A percentile compares a stretch with the other conserved stretches of the same genome.
Evolutionary conservation across 176 grass and related monocot species (phyloP).

Genomic region (Rhynchospora pubera): DNA sequence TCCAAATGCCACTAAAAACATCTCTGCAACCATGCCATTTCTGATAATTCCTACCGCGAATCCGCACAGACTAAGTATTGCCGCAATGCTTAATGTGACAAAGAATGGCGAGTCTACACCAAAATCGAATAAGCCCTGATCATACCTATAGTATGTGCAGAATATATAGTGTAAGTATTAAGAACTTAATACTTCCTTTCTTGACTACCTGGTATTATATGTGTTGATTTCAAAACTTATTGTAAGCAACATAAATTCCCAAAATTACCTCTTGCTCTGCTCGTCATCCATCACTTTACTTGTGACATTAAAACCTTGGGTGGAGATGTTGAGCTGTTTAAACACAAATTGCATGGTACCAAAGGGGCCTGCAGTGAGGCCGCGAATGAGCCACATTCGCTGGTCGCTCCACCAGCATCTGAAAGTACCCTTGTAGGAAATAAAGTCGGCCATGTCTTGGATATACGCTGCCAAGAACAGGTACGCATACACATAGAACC

Average conservation of each 20-base stretch:
- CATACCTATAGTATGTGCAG: neutral
- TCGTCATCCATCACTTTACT: constrained; percentile 39
- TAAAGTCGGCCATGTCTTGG: constrained; percentile 30
- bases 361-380: constrained; percentile 4
- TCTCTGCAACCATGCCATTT: constrained; percentile 26
- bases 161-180: neutral
- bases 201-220: neutral
- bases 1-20: constrained; percentile 30
- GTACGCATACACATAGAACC: constrained; percentile 43
- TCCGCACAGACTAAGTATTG: constrained; percentile 23
- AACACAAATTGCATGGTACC: constrained; percentile 5
- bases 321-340: constrained; percentile 13
- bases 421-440: constrained; percentile 13
- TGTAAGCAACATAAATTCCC: neutral
- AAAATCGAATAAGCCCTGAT: constrained; percentile 30
- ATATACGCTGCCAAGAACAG: constrained; percentile 35
- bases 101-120: constrained; percentile 35
- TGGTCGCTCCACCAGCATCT: constrained; percentile 15
- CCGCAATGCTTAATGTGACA: constrained; percentile 4
- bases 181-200: neutral
- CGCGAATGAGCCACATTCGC: constrained; percentile 13
- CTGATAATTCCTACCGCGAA: constrained; percentile 19
- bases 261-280: constrained; percentile 1
- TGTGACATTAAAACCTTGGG: constrained; percentile 26
- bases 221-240: neutral